A percentile compares a stretch with the other conserved stretches of the same genome.
Conservation (phyloP, 805 yeast species). For the Zygoascus bituminiphila region DNA sequence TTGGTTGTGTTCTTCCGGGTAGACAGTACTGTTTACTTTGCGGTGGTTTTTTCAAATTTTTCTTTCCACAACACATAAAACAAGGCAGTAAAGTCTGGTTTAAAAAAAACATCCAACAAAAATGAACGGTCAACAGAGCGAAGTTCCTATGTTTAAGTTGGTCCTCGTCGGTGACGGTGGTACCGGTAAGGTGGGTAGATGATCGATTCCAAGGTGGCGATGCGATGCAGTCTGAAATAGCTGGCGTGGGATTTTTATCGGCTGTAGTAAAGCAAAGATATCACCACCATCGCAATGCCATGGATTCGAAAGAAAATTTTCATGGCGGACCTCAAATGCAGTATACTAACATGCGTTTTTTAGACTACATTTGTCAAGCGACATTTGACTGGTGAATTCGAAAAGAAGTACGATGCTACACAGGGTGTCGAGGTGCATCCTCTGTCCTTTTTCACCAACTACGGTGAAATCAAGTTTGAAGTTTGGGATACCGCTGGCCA, state of each 20-base stretch:
- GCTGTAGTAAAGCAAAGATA: no score
- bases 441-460: slow-evolving; percentile 94
- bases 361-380: slow-evolving; percentile 98
- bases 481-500: slow-evolving; percentile 99
- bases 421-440: slow-evolving; percentile 99
- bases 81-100: background rate
- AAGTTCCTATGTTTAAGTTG: slow-evolving; percentile 92
- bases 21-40: slow-evolving; percentile 6
- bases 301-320: no score
- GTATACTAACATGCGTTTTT: no score
- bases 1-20: background rate
- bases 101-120: background rate
- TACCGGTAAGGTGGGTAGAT: slow-evolving; percentile 74
- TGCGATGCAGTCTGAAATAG: no score
- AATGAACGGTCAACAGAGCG: slow-evolving; percentile 16
- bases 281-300: no score
- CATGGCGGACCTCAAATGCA: background rate
- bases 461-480: slow-evolving; percentile 96
- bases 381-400: slow-evolving; percentile 97
- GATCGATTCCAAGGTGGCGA: background rate
- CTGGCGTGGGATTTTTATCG: no score
- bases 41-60: background rate
- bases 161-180: slow-evolving; percentile 99
- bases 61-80: background rate
- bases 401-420: slow-evolving; percentile 97